These are phyloP conservation scores for Boletus rex-veris DNA, from an alignment of 768 basidiomycete genomes.

Conservation along the genomic window DNA sequence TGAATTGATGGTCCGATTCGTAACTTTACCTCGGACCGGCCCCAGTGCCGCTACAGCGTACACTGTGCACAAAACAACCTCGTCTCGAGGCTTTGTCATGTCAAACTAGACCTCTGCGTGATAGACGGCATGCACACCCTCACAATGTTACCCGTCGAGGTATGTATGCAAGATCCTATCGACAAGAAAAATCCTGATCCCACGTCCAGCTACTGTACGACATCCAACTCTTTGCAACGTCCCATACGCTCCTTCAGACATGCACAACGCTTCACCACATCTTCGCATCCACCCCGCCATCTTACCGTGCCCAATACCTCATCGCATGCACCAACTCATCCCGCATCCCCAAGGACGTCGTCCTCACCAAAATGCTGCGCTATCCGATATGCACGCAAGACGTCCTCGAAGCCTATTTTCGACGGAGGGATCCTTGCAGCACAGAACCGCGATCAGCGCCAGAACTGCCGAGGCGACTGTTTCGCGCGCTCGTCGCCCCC, in stretches of 20 bases:
- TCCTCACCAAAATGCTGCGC: constrained; percentile 48
- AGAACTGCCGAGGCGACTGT: constrained; percentile 65
- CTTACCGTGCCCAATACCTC: constrained; percentile 69
- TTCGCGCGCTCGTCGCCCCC: constrained; percentile 45
- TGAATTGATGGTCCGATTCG: no score
- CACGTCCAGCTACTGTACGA: constrained; percentile 67
- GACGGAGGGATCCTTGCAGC: neutral
- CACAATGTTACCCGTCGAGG: constrained; percentile 35
- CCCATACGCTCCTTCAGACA: constrained; percentile 56
- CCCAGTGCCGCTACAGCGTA: no score
- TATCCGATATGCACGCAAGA: constrained; percentile 36
- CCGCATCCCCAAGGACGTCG: constrained; percentile 12
- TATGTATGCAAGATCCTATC: constrained; percentile 5
- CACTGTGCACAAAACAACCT: no score
- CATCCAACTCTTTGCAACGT: constrained; percentile 68
- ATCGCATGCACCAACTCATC: constrained; percentile 29
- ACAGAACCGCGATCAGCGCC: constrained; percentile 19
- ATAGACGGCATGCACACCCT: constrained; percentile 18
- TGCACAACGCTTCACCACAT: constrained; percentile 52
- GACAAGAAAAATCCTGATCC: constrained; percentile 7
- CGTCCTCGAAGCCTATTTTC: constrained; percentile 48
- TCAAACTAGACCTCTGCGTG: no score
- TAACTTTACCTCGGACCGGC: no score
- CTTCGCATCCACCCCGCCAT: constrained; percentile 52
- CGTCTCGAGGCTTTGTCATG: no score